Evolutionary conservation across 2,329 filamentous ascomycete species (phyloP), one percentile per base, ranked within the genome.

Genomic region (Sodiomyces alkalinus): DNA sequence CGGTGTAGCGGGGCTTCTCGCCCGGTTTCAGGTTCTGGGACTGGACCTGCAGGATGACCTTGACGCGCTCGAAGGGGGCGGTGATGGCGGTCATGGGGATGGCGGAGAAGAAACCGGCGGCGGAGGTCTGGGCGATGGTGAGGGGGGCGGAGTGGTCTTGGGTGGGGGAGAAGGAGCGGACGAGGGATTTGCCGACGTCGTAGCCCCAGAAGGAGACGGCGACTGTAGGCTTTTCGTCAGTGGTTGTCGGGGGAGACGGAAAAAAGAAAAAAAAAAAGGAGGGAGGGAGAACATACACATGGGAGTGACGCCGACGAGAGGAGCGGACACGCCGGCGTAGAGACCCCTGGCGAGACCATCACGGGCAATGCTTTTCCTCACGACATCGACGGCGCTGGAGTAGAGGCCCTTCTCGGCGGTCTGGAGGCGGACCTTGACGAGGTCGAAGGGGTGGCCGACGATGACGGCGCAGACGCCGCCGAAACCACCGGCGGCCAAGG

Each of bases 31-130:
- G 75, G 57, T 86, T 85, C 56, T 94, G 85, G 46, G 85, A 86
- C 58, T 96, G 90, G 41, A 96, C 92, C 55, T 98, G 90, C 2
- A 98, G 76, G 38, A 98, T 85, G 31, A 98, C 87, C 60, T 98
- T 98, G 43, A 98, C 85, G 47, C 90, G 87, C 67, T 98, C 90
- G 52, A 98, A 96, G 35, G 90, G 90, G 4, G 90, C 90, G n/a
- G 90, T 96, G 60, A 98, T 94, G 55, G 82, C 58, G 4, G 90
- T 98, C 83, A 92, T 92, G 46, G 90, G 90, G 34, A 98, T 80
- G 35, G 90, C 90, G 48, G 82, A 92, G 70, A 98, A 92, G 72
- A 94, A 94, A 39, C 90, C 90, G 10, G 90, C 90, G 19, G 82
- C 71, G 19, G 82, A 90, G 56, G 92, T 75, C 55, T 98, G 90